These are phyloP conservation scores for Steccherinum ochraceum DNA, from an alignment of 768 basidiomycete species.

Conservation along the genomic window DNA sequence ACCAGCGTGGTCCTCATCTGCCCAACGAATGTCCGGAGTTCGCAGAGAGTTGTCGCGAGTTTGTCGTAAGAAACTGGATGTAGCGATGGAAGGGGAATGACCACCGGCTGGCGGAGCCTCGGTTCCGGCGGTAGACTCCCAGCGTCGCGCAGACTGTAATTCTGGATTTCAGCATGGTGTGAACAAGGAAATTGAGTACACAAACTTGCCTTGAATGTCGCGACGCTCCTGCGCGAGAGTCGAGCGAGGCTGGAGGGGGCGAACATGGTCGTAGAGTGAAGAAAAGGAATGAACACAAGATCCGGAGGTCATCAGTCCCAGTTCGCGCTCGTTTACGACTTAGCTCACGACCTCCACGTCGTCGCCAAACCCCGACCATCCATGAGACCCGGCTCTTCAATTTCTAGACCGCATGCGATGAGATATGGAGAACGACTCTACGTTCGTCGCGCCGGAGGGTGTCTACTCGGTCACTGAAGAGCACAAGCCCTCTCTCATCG, in stretches of 20 bases:
- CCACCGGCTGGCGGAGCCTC: slow-evolving; percentile 78
- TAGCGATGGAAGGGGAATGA: slow-evolving; percentile 65
- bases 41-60: slow-evolving; percentile 68
- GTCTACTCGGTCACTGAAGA: slow-evolving; percentile 87
- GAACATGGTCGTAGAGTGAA: slow-evolving; percentile 18
- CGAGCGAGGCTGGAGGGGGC: slow-evolving; percentile 9
- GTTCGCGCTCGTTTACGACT: slow-evolving; percentile 12
- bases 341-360: slow-evolving; percentile 15
- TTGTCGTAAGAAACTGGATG: slow-evolving; percentile 54
- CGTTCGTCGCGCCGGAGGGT: slow-evolving; percentile 86
- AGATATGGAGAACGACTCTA: slow-evolving; percentile 74
- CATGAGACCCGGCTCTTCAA: slow-evolving; percentile 2
- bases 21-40: slow-evolving; percentile 69
- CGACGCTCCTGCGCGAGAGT: slow-evolving; percentile 12
- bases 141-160: slow-evolving; percentile 26
- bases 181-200: too few species aligned
- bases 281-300: slow-evolving; percentile 17
- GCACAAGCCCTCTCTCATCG: slow-evolving; percentile 57
- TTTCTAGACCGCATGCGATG: slow-evolving; percentile 13
- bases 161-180: not conserved
- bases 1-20: slow-evolving; percentile 47
- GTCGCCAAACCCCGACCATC: slow-evolving; percentile 12
- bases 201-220: slow-evolving; percentile 10
- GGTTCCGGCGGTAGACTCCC: slow-evolving; percentile 41
- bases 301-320: slow-evolving; percentile 20